phyloP scores from a whole-genome alignment of 2,329 filamentous ascomycete species.

The Helotiales sp. region DNA sequence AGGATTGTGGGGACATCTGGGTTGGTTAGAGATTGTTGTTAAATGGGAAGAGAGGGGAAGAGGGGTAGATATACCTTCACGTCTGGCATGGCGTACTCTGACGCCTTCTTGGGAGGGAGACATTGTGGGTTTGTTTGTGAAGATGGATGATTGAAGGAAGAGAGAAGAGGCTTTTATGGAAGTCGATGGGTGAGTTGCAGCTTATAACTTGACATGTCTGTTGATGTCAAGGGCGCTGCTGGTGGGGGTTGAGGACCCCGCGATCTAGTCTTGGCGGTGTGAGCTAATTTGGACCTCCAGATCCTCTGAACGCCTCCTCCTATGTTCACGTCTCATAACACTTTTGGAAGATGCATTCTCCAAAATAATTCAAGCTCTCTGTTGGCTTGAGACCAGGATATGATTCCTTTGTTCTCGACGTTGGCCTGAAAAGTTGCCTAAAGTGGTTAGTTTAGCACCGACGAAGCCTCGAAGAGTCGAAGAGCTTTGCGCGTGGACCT shows the following conservation, averaged over 20 bases:
- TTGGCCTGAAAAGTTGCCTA: too few relatives aligned
- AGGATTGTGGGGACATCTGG: conserved; percentile 82
- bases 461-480: too few relatives aligned
- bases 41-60: conserved; percentile 5
- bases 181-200: not conserved
- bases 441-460: too few relatives aligned
- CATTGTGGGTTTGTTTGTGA: conserved; percentile 15
- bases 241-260: not conserved
- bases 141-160: not conserved
- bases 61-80: conserved; percentile 48
- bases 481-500: not conserved
- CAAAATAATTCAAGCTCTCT: too few relatives aligned
- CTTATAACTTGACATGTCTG: not conserved
- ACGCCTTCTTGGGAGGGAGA: conserved; percentile 23
- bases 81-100: conserved; percentile 56
- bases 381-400: too few relatives aligned
- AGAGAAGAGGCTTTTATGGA: not conserved
- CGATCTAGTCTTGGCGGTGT: not conserved
- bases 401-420: too few relatives aligned
- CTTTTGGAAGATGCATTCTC: too few relatives aligned
- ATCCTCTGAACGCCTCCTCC: not conserved
- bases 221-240: not conserved
- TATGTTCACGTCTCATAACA: too few relatives aligned
- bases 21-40: not conserved
- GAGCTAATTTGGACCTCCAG: too few relatives aligned